These are phyloP conservation scores for Cavenderia fasciculata DNA, from an alignment of 78 protist species.

Conservation along the genomic window DNA sequence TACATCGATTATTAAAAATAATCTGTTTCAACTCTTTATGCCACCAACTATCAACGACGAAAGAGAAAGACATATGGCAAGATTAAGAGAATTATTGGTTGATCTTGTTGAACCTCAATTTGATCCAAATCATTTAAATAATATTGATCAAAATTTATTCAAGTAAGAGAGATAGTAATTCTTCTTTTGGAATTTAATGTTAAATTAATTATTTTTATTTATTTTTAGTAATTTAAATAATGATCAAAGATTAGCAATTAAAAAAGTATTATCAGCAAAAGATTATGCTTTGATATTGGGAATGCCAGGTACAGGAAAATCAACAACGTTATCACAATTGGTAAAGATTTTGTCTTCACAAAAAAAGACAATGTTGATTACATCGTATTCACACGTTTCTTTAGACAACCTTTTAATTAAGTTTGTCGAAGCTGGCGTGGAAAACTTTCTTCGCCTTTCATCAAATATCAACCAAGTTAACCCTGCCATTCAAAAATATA, in stretches of 20 bases:
- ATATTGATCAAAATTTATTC: background rate
- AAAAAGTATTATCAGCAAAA: slow-evolving; percentile 9
- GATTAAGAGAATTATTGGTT: slow-evolving; percentile 21
- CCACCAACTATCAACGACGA: background rate
- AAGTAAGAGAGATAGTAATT: too few species aligned
- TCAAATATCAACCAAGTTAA: slow-evolving; percentile 22
- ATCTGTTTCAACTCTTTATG: slow-evolving; percentile 39
- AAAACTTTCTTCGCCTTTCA: background rate
- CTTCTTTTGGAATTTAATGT: too few species aligned
- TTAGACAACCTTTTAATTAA: slow-evolving; percentile 85
- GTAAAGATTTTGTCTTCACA: background rate
- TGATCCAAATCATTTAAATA: background rate
- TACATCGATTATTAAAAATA: slow-evolving; percentile 10
- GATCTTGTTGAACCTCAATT: slow-evolving; percentile 18
- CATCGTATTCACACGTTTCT: slow-evolving; percentile 88
- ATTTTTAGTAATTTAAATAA: background rate
- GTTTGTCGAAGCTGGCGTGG: slow-evolving; percentile 18
- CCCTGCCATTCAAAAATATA: background rate
- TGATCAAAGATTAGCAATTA: slow-evolving; percentile 31
- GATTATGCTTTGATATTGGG: slow-evolving; percentile 89
- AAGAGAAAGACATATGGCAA: too few species aligned
- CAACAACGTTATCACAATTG: slow-evolving; percentile 77
- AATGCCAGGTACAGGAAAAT: slow-evolving; percentile 95
- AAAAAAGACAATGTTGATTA: slow-evolving; percentile 73
- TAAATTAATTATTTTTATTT: too few species aligned